Percentiles rank a stretch among this genome's conserved stretches.
These are phyloP conservation scores for Terana coerulea DNA, from an alignment of 768 basidiomycete genomes.

Conservation along the genomic window DNA sequence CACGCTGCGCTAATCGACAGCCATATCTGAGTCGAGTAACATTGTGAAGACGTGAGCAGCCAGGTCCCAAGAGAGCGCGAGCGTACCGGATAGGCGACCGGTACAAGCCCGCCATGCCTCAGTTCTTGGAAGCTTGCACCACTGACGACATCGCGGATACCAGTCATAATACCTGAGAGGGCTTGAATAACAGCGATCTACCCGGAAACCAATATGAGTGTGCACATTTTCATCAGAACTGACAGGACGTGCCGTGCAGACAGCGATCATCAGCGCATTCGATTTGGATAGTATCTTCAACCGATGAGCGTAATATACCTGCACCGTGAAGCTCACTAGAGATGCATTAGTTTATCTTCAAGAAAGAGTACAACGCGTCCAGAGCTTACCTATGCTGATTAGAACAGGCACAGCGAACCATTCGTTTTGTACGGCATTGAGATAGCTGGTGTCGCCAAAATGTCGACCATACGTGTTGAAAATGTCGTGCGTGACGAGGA, in stretches of 20 bases:
- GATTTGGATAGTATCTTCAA: neutral
- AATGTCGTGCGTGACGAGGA: constrained; percentile 19
- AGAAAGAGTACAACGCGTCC: too few relatives aligned
- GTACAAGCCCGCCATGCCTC: neutral
- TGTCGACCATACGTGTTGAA: constrained; percentile 24
- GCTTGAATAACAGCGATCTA: constrained; percentile 3
- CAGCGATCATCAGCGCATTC: neutral
- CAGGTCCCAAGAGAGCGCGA: neutral
- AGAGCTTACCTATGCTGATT: constrained; percentile 3
- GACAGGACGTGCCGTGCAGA: neutral
- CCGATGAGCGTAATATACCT: constrained; percentile 2
- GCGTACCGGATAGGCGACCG: neutral
- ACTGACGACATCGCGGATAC: neutral
- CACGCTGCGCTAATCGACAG: constrained; percentile 16
- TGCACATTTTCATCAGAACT: too few relatives aligned
- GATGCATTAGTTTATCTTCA: too few relatives aligned
- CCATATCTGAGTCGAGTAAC: constrained; percentile 20
- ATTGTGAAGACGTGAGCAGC: neutral
- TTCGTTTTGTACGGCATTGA: constrained; percentile 1
- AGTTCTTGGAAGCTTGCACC: neutral
- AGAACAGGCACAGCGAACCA: neutral
- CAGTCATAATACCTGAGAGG: neutral
- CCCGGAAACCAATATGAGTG: too few relatives aligned
- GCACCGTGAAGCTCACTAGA: constrained; percentile 3
- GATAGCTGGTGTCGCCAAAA: constrained; percentile 19